A percentile compares a stretch with the other conserved stretches of the same genome.
Evolutionary conservation across 371 early-diverging fungal species (phyloP).

Genomic region (Mortierella sp.): DNA sequence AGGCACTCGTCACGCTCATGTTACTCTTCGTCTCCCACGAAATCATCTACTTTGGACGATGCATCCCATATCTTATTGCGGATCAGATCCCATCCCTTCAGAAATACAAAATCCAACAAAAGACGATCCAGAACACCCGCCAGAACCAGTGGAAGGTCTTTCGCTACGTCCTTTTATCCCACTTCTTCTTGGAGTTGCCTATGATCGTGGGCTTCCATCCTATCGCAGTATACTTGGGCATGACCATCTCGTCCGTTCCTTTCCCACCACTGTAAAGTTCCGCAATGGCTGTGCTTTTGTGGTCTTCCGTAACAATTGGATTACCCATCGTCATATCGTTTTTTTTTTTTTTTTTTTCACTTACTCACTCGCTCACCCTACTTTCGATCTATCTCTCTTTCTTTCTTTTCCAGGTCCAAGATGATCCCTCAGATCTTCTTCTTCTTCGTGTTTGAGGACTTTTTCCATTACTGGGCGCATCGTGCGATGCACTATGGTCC

Average conservation of each 20-base stretch:
- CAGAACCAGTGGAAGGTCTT: conserved; percentile 82
- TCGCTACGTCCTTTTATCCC: conserved; percentile 73
- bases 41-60: conserved; percentile 82
- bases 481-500: conserved; percentile 88
- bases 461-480: conserved; percentile 87
- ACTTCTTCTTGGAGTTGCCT: conserved; percentile 85
- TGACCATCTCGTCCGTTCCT: conserved; percentile 82
- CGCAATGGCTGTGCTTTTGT: neutral
- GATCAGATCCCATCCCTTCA: conserved; percentile 77
- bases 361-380: neutral
- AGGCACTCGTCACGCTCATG: conserved; percentile 72
- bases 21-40: conserved; percentile 80
- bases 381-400: conserved; percentile 58
- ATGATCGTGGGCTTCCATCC: conserved; percentile 90
- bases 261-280: conserved; percentile 81
- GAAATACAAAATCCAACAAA: conserved; percentile 87
- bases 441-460: conserved; percentile 87
- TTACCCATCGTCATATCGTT: no score
- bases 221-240: conserved; percentile 81
- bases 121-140: conserved; percentile 74
- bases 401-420: conserved; percentile 17
- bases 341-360: no score
- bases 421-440: conserved; percentile 64
- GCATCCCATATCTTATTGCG: conserved; percentile 77
- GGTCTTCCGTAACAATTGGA: no score